Evolutionary conservation across 2,329 filamentous ascomycete species (phyloP).

Genomic region (Graphilbum ipis-grandicollis): DNA sequence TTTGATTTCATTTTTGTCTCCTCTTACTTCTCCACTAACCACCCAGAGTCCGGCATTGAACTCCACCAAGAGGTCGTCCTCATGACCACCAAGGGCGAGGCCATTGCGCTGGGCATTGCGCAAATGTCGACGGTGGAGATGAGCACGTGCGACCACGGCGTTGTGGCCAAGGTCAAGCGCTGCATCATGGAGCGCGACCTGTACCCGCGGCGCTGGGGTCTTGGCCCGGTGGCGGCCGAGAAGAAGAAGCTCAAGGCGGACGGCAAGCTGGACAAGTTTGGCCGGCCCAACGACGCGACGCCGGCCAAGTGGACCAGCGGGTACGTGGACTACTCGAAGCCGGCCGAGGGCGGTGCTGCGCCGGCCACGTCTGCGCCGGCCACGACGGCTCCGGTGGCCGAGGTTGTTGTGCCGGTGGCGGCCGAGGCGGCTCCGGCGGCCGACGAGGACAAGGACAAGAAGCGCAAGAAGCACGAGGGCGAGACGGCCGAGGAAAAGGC

Average conservation of each 20-base stretch:
- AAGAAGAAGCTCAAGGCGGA: constrained; percentile 99
- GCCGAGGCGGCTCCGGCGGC: constrained; percentile 18
- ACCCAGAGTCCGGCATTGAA: constrained; percentile 21
- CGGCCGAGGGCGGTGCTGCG: constrained; percentile 19
- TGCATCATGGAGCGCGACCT: constrained; percentile 99
- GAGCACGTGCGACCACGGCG: constrained; percentile 90
- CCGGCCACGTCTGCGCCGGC: constrained; percentile 4
- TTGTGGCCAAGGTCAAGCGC: constrained; percentile 96
- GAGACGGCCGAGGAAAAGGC: constrained; percentile 51
- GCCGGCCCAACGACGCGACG: constrained; percentile 79
- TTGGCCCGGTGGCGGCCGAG: constrained; percentile 81
- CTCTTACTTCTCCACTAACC: constrained; percentile 1
- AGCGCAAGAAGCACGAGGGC: constrained; percentile 65
- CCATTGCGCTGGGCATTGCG: constrained; percentile 87
- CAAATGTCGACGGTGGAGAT: constrained; percentile 98
- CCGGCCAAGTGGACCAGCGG: constrained; percentile 82
- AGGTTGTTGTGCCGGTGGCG: constrained; percentile 16
- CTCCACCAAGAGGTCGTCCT: constrained; percentile 91
- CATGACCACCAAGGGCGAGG: constrained; percentile 98
- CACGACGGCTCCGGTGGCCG: constrained; percentile 9
- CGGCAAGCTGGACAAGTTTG: constrained; percentile 96
- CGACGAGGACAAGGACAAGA: constrained; percentile 42
- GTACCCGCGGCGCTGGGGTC: constrained; percentile 91
- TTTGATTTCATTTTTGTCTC: not conserved
- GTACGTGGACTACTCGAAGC: constrained; percentile 76